phyloP scores from a whole-genome alignment of 202 grass and related monocot genomes.

The Carex arenaria region DNA sequence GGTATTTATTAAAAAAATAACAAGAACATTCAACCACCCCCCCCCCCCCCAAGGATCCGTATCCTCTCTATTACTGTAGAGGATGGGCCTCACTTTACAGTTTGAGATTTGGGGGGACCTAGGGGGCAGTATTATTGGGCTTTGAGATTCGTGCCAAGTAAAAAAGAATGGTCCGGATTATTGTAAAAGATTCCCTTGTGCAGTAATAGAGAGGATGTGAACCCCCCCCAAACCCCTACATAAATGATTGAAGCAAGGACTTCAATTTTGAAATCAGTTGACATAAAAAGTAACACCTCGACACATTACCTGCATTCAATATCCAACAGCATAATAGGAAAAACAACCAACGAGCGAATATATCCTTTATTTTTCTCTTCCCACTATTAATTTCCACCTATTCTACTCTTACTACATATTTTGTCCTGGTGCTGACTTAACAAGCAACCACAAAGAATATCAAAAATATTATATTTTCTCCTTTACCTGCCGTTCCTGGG shows the following conservation, averaged over 20 bases:
- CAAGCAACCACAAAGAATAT: not conserved
- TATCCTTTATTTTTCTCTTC: not conserved
- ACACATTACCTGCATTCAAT: not conserved
- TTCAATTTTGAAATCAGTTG: not conserved
- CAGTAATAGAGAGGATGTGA: too few relatives aligned
- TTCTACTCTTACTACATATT: not conserved
- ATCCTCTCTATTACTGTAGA: too few relatives aligned
- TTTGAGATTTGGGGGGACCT: too few relatives aligned
- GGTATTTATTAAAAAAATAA: not conserved
- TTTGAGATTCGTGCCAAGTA: too few relatives aligned
- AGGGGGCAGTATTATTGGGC: too few relatives aligned
- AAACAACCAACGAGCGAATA: not conserved
- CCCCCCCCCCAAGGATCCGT: too few relatives aligned
- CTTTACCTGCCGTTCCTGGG: slow-evolving; percentile 17
- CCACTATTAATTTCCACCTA: not conserved
- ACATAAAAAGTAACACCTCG: not conserved
- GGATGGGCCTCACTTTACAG: too few relatives aligned
- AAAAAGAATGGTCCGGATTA: too few relatives aligned
- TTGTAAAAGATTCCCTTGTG: too few relatives aligned
- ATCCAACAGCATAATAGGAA: not conserved
- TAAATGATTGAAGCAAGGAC: not conserved
- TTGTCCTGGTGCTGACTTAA: not conserved
- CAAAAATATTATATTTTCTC: not conserved
- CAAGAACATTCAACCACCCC: not conserved
- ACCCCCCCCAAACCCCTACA: not conserved